phyloP scores from a whole-genome alignment of 306 rosid species.

The Betula pendula region DNA sequence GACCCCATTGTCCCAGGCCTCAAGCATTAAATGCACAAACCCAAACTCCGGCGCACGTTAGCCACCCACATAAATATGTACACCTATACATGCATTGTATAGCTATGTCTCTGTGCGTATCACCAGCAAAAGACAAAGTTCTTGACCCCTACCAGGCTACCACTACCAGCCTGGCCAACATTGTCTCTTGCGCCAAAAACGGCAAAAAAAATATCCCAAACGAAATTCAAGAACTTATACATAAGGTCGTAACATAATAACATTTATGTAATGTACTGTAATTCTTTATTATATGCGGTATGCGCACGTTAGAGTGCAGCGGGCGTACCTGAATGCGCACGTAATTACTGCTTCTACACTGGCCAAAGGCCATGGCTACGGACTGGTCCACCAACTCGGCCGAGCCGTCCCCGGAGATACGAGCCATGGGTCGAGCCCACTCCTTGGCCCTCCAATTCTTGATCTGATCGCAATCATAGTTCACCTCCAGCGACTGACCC shows the following conservation, averaged over 20 bases:
- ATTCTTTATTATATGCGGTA: neutral
- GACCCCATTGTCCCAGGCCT: conserved; percentile 1
- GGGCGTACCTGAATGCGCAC: conserved; percentile 85
- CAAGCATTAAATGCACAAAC: conserved; percentile 32
- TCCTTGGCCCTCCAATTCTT: conserved; percentile 81
- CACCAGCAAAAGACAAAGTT: neutral
- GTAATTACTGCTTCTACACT: conserved; percentile 67
- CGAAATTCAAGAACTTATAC: too few relatives aligned
- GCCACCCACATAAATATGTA: neutral
- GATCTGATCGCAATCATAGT: conserved; percentile 63
- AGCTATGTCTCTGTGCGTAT: neutral
- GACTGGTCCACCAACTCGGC: conserved; percentile 95
- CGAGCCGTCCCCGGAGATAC: conserved; percentile 80
- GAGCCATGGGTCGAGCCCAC: conserved; percentile 92
- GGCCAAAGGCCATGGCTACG: conserved; percentile 93
- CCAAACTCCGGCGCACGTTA: conserved; percentile 22
- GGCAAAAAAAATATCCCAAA: conserved; percentile 8
- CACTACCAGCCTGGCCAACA: conserved; percentile 36
- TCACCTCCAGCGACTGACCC: conserved; percentile 68
- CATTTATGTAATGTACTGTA: neutral
- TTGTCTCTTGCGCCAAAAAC: conserved; percentile 30
- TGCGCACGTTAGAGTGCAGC: conserved; percentile 20
- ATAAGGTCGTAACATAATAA: too few relatives aligned
- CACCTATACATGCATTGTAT: neutral
- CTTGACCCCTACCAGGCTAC: neutral